These are phyloP conservation scores for Leptographium lundbergii DNA, from an alignment of 2,329 filamentous ascomycete species.

Conservation along the genomic window DNA sequence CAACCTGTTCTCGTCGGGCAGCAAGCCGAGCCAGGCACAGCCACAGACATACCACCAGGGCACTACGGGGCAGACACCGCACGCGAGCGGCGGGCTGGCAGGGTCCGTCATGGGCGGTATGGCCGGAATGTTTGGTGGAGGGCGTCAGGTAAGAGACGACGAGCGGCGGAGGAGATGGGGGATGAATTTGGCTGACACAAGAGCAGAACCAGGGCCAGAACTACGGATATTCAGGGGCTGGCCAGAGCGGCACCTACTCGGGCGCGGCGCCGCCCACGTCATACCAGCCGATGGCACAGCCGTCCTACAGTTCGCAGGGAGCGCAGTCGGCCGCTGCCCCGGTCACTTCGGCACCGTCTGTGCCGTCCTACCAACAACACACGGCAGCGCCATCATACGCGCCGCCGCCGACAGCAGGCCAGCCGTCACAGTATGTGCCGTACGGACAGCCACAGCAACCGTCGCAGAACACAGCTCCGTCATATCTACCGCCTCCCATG, in stretches of 20 bases:
- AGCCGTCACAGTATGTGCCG: neutral
- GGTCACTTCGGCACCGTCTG: neutral
- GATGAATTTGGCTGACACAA: neutral
- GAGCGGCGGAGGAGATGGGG: neutral
- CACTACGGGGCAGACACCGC: conserved; percentile 25
- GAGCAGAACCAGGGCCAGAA: conserved; percentile 17
- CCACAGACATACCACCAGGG: conserved; percentile 36
- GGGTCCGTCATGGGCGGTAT: conserved; percentile 43
- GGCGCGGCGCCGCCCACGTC: conserved; percentile 50
- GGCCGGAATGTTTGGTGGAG: conserved; percentile 37
- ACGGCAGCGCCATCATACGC: neutral
- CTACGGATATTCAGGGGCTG: conserved; percentile 50
- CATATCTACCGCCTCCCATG: neutral
- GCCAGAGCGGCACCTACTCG: conserved; percentile 42
- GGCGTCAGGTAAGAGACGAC: conserved; percentile 22
- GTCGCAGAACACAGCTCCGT: neutral
- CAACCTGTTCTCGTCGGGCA: conserved; percentile 36
- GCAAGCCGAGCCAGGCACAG: conserved; percentile 29
- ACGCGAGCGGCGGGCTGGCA: conserved; percentile 31
- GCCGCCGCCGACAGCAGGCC: neutral
- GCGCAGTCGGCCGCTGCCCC: neutral
- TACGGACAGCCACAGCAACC: conserved; percentile 1
- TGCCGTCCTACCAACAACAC: neutral
- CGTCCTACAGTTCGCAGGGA: conserved; percentile 12
- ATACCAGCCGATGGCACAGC: conserved; percentile 31